Base-by-base conservation (phyloP, 805 yeast species). In the Metschnikowia rubicola region DNA sequence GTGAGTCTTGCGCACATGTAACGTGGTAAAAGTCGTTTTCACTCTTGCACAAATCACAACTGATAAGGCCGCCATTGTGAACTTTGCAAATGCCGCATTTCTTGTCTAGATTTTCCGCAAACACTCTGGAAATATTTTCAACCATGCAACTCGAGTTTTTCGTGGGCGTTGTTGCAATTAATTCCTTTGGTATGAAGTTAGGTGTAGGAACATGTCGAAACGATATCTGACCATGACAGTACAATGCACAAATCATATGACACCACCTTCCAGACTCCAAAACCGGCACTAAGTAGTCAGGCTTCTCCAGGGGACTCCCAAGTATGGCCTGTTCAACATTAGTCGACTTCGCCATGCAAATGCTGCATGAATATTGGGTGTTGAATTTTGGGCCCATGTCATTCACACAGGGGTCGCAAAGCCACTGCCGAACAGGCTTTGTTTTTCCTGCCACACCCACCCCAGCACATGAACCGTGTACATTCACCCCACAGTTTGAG, bases 401-500 rank as follows among this genome's bases (percentile, higher is more conserved):
- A 59, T 88, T 88, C 4, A 81, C 72, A 60, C 97, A 90, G 1
- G 82, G 73, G 56, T 88, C 96, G 66, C 97, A 90, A 26, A 74
- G 67, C 97, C 97, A 89, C 46, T 75, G 76, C 31, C 60, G 69
- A 3, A 62, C 54, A 8, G 70, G 75, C 15, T 48, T 55, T 4
- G 48, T 41, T 19, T 43, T 53, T 9, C 55, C 55, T 5, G 59
- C 54, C 21, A 54, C 45, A 10, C 19, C 47, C 30, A 51, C 46
- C 0, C 95, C 96, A 58, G 83, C 84, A 58, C 96, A 90, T 0
- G 75, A 63, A 3, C 78, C 70, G 61, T 90, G 97, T 2, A 84
- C 88, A 45, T 73, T 74, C 30, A 88, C 65, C 0, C 86, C 86
- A 69, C 96, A 90, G 29, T 73, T 69, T 2, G 71, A 58, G 62